phyloP scores from a whole-genome alignment of 768 basidiomycete genomes.

The Termitomyces heimii region DNA sequence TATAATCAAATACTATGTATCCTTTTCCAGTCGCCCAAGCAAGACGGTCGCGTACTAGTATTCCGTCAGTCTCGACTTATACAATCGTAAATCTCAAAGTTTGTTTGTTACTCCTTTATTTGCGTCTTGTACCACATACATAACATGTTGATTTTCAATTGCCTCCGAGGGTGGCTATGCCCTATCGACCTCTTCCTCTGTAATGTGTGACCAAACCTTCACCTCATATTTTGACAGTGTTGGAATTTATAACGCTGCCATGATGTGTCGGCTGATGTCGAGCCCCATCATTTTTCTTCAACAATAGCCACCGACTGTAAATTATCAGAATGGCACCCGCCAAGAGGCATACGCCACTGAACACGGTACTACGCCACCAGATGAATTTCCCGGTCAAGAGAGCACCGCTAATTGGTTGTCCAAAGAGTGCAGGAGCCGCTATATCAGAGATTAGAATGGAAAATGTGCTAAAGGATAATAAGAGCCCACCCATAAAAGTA shows the following conservation, averaged over 20 bases:
- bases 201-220: background rate
- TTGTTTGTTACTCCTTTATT: background rate
- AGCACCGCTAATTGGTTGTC: conserved; percentile 20
- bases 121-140: background rate
- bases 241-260: too few relatives aligned
- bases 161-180: background rate
- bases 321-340: conserved; percentile 9
- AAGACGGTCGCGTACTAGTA: background rate
- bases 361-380: conserved; percentile 24
- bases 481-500: conserved; percentile 7
- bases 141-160: too few relatives aligned
- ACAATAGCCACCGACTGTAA: conserved; percentile 11
- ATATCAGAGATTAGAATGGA: background rate
- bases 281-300: conserved; percentile 5
- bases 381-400: conserved; percentile 17
- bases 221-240: too few relatives aligned
- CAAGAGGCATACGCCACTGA: conserved; percentile 13
- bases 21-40: background rate
- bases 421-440: conserved; percentile 17
- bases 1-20: too few relatives aligned
- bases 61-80: too few relatives aligned
- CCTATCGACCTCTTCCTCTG: background rate
- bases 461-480: background rate
- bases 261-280: background rate
- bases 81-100: background rate